phyloP scores from a whole-genome alignment of 805 yeast genomes.

The Monosporozyma aerobia region DNA sequence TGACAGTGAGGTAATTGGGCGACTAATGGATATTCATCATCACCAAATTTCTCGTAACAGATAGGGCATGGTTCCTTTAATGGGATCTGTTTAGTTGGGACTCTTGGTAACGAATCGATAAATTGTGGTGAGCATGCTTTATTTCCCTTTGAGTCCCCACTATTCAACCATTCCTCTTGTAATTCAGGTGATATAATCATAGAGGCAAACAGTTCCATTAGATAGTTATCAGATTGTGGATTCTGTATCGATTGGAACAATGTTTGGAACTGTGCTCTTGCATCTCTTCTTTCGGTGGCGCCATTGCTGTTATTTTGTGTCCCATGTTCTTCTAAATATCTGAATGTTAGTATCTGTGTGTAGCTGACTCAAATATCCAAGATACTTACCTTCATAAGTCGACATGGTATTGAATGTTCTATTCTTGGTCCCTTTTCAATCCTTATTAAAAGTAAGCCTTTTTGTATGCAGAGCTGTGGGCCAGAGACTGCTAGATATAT shows the following conservation, averaged over 20 bases:
- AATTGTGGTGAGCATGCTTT: slow-evolving; percentile 59
- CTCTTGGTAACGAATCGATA: slow-evolving; percentile 70
- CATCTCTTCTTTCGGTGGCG: slow-evolving; percentile 14
- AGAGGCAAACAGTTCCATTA: slow-evolving; percentile 8
- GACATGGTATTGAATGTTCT: slow-evolving; percentile 16
- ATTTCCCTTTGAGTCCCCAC: slow-evolving; percentile 16
- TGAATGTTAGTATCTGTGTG: neutral
- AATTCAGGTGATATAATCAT: slow-evolving; percentile 17
- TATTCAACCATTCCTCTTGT: slow-evolving; percentile 21
- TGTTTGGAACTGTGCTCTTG: slow-evolving; percentile 17
- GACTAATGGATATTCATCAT: slow-evolving; percentile 70
- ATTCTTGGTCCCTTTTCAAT: neutral
- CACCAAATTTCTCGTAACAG: slow-evolving; percentile 63
- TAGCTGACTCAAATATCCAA: neutral
- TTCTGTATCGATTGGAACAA: slow-evolving; percentile 10
- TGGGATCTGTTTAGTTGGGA: slow-evolving; percentile 37
- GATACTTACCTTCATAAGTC: slow-evolving; percentile 27
- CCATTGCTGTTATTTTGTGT: slow-evolving; percentile 5
- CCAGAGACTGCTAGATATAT: neutral
- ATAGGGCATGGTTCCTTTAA: slow-evolving; percentile 67
- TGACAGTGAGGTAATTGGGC: slow-evolving; percentile 68
- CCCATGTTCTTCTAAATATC: slow-evolving; percentile 23
- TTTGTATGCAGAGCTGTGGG: neutral
- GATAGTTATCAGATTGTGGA: slow-evolving; percentile 10
- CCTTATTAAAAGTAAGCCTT: neutral